phyloP scores from a whole-genome alignment of 305 asterid genomes.

The Vinca major region DNA sequence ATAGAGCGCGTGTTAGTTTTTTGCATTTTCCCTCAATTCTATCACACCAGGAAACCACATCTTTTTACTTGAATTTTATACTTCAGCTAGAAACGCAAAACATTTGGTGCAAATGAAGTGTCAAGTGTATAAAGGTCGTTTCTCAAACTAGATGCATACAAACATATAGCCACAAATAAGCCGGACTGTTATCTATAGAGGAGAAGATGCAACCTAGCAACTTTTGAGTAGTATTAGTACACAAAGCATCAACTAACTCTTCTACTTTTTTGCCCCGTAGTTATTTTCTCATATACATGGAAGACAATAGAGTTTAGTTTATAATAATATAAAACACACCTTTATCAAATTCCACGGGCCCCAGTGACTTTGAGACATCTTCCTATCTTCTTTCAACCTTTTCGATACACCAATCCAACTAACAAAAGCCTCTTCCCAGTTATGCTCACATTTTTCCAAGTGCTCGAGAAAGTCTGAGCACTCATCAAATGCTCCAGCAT shows the following conservation, averaged over 20 bases:
- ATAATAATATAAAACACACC: conserved; percentile 42
- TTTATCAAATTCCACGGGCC: conserved; percentile 72
- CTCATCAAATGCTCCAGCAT: conserved; percentile 71
- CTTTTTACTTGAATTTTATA: background rate
- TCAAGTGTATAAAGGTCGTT: background rate
- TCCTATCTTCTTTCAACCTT: conserved; percentile 45
- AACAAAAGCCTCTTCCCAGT: conserved; percentile 83
- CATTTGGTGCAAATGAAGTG: background rate
- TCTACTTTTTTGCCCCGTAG: background rate
- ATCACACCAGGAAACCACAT: background rate
- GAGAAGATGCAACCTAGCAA: background rate
- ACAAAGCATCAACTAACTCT: background rate
- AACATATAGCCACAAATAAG: background rate
- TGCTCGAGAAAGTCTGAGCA: conserved; percentile 70
- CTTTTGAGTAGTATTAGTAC: background rate
- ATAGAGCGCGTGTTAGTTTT: no score
- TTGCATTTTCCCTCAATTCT: background rate
- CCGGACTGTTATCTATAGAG: background rate
- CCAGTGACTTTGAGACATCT: conserved; percentile 49
- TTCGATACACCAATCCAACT: conserved; percentile 60
- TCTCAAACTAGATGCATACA: background rate
- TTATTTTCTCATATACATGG: background rate
- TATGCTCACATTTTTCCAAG: conserved; percentile 54
- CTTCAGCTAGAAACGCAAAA: background rate
- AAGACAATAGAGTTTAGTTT: conserved; percentile 5